These are phyloP conservation scores for Ceratocystis harringtonii DNA, from an alignment of 2,329 filamentous ascomycete species.

Conservation along the genomic window DNA sequence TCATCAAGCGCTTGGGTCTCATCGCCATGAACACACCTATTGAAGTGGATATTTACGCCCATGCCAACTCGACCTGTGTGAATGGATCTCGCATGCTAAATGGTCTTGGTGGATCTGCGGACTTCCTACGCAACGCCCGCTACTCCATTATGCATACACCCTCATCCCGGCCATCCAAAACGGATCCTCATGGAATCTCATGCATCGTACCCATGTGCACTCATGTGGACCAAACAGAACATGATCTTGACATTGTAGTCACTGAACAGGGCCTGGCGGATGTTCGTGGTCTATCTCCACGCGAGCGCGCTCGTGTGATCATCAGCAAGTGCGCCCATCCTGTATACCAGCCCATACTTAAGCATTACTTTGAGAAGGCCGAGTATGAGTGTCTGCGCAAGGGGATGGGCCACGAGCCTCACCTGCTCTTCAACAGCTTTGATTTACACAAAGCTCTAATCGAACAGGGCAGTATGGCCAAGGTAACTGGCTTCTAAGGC, in stretches of 20 bases:
- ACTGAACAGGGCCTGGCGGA: conserved; percentile 63
- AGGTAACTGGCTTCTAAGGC: conserved; percentile 37
- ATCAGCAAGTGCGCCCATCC: conserved; percentile 79
- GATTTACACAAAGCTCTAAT: conserved; percentile 76
- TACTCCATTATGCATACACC: conserved; percentile 93
- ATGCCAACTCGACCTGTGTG: conserved; percentile 81
- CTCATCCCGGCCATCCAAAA: conserved; percentile 63
- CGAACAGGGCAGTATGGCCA: conserved; percentile 73
- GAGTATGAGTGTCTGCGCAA: conserved; percentile 74
- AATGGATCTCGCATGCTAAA: conserved; percentile 82
- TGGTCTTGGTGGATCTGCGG: conserved; percentile 65
- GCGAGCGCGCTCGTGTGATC: conserved; percentile 69
- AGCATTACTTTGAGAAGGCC: conserved; percentile 70
- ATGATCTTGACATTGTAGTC: conserved; percentile 84
- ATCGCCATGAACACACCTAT: conserved; percentile 95
- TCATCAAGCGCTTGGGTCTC: conserved; percentile 72
- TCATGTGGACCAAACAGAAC: conserved; percentile 84
- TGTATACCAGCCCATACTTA: conserved; percentile 66
- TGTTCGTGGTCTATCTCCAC: conserved; percentile 64
- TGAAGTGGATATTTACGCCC: conserved; percentile 87
- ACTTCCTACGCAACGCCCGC: conserved; percentile 65
- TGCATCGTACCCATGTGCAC: conserved; percentile 93
- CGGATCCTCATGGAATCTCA: conserved; percentile 63
- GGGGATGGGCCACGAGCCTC: conserved; percentile 82
- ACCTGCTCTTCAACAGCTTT: conserved; percentile 72